A percentile compares a stretch with the other conserved stretches of the same genome.
These are phyloP conservation scores for Corynascus novoguineensis DNA, from an alignment of 495 filamentous ascomycete genomes.

Conservation along the genomic window DNA sequence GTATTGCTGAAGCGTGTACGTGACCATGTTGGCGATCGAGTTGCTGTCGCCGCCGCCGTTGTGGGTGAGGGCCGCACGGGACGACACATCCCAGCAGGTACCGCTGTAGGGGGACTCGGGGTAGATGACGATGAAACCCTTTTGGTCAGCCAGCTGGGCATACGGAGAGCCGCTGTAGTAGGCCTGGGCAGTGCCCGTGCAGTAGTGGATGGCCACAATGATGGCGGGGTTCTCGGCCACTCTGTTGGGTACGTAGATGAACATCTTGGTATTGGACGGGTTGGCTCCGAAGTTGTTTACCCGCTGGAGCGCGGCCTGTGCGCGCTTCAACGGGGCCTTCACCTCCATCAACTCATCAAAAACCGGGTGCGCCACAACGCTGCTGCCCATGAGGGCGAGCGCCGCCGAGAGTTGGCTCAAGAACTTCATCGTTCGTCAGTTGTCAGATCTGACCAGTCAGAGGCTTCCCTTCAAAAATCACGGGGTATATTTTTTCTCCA, in stretches of 20 bases:
- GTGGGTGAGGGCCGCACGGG: conserved; percentile 43
- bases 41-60: conserved; percentile 53
- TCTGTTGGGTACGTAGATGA: conserved; percentile 51
- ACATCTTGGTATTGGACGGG: conserved; percentile 48
- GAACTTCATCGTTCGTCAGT: no score
- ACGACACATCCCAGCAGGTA: conserved; percentile 48
- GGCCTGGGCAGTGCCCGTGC: conserved; percentile 25
- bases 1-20: conserved; percentile 46
- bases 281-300: conserved; percentile 41
- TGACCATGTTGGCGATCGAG: conserved; percentile 57
- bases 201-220: conserved; percentile 54
- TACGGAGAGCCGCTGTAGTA: conserved; percentile 28
- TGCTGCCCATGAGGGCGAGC: conserved; percentile 14
- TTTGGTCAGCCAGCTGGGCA: conserved; percentile 34
- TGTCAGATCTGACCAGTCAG: neutral
- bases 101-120: conserved; percentile 38
- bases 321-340: neutral
- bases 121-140: conserved; percentile 49
- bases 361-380: neutral
- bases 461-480: no score
- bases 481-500: no score
- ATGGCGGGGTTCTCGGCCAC: conserved; percentile 47
- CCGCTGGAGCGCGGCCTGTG: conserved; percentile 3
- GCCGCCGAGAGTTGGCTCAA: conserved; percentile 7
- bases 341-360: conserved; percentile 12